phyloP scores from a whole-genome alignment of 2,329 filamentous ascomycete species.

The Aspergillus hiratsukae region DNA sequence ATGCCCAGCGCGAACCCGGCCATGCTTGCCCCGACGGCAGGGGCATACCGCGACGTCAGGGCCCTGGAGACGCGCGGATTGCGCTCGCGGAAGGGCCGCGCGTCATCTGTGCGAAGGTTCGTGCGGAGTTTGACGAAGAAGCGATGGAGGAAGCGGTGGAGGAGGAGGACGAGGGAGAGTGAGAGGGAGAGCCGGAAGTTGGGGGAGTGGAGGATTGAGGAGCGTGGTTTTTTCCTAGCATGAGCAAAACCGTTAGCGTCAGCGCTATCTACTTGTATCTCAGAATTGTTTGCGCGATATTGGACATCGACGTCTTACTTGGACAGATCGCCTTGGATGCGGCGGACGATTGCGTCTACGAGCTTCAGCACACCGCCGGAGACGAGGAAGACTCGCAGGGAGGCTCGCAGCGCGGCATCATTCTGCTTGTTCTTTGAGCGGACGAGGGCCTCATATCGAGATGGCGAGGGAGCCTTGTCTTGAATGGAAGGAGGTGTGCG shows the following conservation, averaged over 20 bases:
- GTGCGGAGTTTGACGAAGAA: conserved; percentile 78
- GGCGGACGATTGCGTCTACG: conserved; percentile 48
- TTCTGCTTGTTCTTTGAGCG: conserved; percentile 61
- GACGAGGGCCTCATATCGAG: conserved; percentile 49
- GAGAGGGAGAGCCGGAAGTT: conserved; percentile 76
- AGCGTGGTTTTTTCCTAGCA: conserved; percentile 33
- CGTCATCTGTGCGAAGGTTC: conserved; percentile 74
- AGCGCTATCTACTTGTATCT: background rate
- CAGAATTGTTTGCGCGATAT: background rate
- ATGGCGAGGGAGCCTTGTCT: conserved; percentile 49
- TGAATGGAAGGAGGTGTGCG: conserved; percentile 58
- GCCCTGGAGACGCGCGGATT: conserved; percentile 72
- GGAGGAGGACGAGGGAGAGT: conserved; percentile 76
- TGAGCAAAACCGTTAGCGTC: background rate
- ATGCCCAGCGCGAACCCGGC: conserved; percentile 80
- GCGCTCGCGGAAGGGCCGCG: conserved; percentile 72
- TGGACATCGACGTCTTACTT: conserved; percentile 17
- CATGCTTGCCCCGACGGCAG: conserved; percentile 83
- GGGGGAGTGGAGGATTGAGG: conserved; percentile 51
- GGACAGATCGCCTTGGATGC: conserved; percentile 18
- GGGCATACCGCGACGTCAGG: conserved; percentile 77
- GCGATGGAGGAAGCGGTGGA: conserved; percentile 84
- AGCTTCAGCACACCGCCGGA: conserved; percentile 62
- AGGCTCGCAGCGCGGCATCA: conserved; percentile 64
- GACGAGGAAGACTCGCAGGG: conserved; percentile 64